Evolutionary conservation across 2,329 filamentous ascomycete species (phyloP), one percentile per base, ranked within the genome.

Genomic region (Microsporum audouinii): DNA sequence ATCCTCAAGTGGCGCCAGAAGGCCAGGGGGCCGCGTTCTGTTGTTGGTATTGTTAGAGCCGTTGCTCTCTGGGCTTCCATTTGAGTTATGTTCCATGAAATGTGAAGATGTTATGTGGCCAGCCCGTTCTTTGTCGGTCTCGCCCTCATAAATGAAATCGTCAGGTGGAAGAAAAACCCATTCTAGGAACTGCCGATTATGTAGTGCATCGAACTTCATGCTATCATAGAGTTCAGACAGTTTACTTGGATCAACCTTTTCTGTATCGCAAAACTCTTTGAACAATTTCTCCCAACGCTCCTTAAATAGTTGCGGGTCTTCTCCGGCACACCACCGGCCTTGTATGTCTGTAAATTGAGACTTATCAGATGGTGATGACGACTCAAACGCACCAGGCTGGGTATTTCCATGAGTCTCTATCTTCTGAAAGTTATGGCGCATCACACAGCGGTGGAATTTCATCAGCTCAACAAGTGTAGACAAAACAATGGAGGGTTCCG

Each of bases 221-320:
- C 92, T 97, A 73, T 99, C 94, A 73, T 99, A 99, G 2, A 99
- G 82, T 76, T 99, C 94, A 3, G 91, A 96, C 64, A 99, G 92
- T 78, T 99, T 99, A 79, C 91, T 96, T 17, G 95, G 95, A 73
- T 99, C 94, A 17, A 97, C 91, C 78, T 99, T 99, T 69, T 99
- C 94, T 0, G 89, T 88, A 72, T 99, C 95, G 66, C 88, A 94
- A 69, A 99, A 99, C 71, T 99, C 94, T 56, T 87, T 84, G 75
- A 99, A 99, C 1, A 99, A 82, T 77, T 99, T 99, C 76, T 97
- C 94, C 94, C 94, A 99, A 34, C 94, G 84, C 73, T 99, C 94
- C 66, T 88, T 89, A 79, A 99, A 99, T 1, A 99, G 80, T 66
- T 95, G 89, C 0, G 92, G 86, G 69, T 97, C 94, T 76, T 99